Evolutionary conservation across 176 grass and related monocot genomes (phyloP), one percentile per base, ranked within the genome.

Genomic region (Avena atlantica): DNA sequence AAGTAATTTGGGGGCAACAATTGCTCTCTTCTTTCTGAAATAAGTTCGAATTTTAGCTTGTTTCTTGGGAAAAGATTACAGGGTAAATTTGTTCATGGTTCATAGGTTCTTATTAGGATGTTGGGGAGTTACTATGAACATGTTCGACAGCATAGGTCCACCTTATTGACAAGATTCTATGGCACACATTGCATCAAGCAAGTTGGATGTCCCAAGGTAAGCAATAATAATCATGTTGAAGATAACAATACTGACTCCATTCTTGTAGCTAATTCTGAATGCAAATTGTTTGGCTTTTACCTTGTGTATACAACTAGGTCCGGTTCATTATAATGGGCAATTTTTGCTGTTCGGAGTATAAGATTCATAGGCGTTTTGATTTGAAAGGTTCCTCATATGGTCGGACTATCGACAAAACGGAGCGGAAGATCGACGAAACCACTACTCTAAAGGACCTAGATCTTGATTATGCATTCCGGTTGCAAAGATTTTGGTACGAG

Each of bases 361-460:
- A 82, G 56, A 91, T 93, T 59, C 89, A 93, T 80, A 81, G 92
- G 80, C 86, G 92, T 62, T 93, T 93, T 86, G 92, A 93, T 91
- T 74, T 93, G 67, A 93, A 93, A 91, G 92, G 92, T 55, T 93
- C 92, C 51, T 93, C 92, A n/a, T 70, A 93, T 76, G 92, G 92
- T 47, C 86, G 92, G 34, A 93, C 86, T 44, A 89, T 88, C 0
- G 92, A 91, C 74, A 93, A 93, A 81, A 70, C 89, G 0, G 92
- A 91, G 40, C 51, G 76, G 51, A 87, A 89, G 66, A 84, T 91
- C 12, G 92, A 93, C 16, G 92, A 91, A 81, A 86, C 92, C 20
- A 91, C 92, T 17, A 93, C 92, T 55, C 83, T 93, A 0, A 93
- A 93, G 89, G 92, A 93, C 78, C 92, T 93, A 0, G 92, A 93